Base-by-base conservation (phyloP, 192 early-diverging fungal species). In the Gryganskiella cystojenkinii region DNA sequence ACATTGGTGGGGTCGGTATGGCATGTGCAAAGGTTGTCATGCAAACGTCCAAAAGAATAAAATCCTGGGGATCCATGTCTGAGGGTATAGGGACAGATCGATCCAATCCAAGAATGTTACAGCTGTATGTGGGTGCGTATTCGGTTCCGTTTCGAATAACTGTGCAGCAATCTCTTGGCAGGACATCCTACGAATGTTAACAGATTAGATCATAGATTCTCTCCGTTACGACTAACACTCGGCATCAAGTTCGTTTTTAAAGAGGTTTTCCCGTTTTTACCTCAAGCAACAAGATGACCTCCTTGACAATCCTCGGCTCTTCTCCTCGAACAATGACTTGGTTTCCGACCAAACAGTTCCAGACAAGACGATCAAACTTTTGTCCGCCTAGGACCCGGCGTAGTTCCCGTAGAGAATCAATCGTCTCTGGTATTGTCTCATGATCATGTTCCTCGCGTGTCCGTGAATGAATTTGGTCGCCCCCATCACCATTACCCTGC, bases 101-200 rank as follows among this genome's bases (percentile, higher is more conserved):
- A 46, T 69, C 66, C 13, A 78, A 66, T 3, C 74, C 74, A 7
- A 78, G 65, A 28, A 78, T 78, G 27, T 78, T 78, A 50, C 74
- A 78, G 1, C 46, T 35, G 22, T 78, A 78, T n/a, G 65, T 78
- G 1, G 65, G 74, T 52, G 68, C 74, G 37, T 78, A 78, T 7
- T 22, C 35, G 6, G 66, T 43, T 33, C 66, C 60, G 22, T 69
- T 40, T 47, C 46, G 8, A 22, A 78, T 68, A 31, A 76, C 40
- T 13, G 65, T 64, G 47, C 74, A 64, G 56, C 74, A 78, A 31
- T 68, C 74, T 45, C 59, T 68, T 24, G 74, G 74, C 43, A 78
- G 37, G 10, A 78, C 40, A 6, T 64, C 74, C 74, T 78, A 37
- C 27, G 49, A 59, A 34, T n/a, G n/a, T n/a, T n/a, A n/a, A n/a